Base-by-base conservation (phyloP, 768 basidiomycete species). In the Lactarius deliciosus region DNA sequence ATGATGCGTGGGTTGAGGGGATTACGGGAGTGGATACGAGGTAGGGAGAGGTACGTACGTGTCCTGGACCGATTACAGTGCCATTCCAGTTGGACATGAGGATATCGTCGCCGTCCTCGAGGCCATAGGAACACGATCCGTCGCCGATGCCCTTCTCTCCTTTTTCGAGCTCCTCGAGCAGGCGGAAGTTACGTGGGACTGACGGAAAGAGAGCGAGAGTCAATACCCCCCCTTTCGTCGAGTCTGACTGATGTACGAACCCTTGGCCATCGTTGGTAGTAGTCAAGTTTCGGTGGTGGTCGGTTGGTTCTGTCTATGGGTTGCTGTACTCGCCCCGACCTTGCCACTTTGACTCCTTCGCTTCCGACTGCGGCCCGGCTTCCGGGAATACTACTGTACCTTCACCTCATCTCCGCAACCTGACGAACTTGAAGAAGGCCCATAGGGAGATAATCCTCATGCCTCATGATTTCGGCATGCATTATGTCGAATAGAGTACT, bases 141-240 rank as follows among this genome's bases (percentile, higher is more conserved):
- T 98, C 96, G 69, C 96, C 96, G 76, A 98, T 94, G 61, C 97
- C 97, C 78, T 99, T 99, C 83, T 99, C 97, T 74, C 97, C 97
- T 79, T 98, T 98, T 78, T 99, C 97, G 70, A 99, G 90, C 81
- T 99, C 97, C 76, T 97, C 97, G 45, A 99, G 86, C 25, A 98
- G 87, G 59, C 92, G 86, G 82, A 98, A 98, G 80, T 96, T 98
- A 75, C 96, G 85, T 32, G 96, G 96, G 69, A 99, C 96, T 98
- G 74, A 2, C 6, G 10, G 22, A n/a, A 2, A 22, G 5, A 45
- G 43, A 54, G 54, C 25, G 13, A 55, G 22, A 63, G 16, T 45
- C 55, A 8, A 41, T 32, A 32, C 5, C 2, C n/a, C 9, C 45
- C 45, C 3, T 9, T 47, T 18, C 40, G 5, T 41, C 40, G 40